Base-by-base conservation (phyloP, 2,329 filamentous ascomycete species). In the Lizonia empirigonia region DNA sequence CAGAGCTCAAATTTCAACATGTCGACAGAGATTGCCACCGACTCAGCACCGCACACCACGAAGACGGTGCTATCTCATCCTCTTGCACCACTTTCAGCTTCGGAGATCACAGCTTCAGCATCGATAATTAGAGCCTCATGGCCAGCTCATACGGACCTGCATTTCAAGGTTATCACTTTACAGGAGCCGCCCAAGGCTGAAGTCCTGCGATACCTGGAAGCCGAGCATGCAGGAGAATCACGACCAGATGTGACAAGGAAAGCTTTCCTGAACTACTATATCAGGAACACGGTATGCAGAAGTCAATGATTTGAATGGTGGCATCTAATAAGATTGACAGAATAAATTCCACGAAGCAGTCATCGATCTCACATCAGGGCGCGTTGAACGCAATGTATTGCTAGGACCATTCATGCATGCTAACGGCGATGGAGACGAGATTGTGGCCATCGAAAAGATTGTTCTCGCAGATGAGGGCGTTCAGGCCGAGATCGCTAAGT, bases 151-250 rank as follows among this genome's bases (percentile, higher is more conserved):
- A 81, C 79, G 2, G 76, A 81, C 23, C 67, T 86, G 34, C 81
- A 85, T 42, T 85, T 84, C 78, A 90, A 90, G 74, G 82, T 81
- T 59, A 81, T 90, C 41, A 88, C 84, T 18, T 76, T 88, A 3
- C 80, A 86, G 42, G 85, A 89, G 63, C 85, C 86, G 3, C 76
- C 78, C 30, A 89, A 89, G 76, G 74, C 74, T 29, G 77, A 83
- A 57, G 77, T 79, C 55, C 65, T 85, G 6, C 78, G 80, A n/a
- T 88, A 86, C 67, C 73, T 84, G 15, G 84, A 85, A 41, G 86
- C 84, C 29, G 85, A 88, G 64, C 79, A 84, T 48, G 73, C 74
- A 23, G 78, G 81, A 20, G 70, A 71, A 16, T 74, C 78, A 3
- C 73, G 82, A 42, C 84, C 83, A 15, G 74, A 76, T 10, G 78